Evolutionary conservation across 208 protist species (phyloP).

Genomic region (Leishmania martiniquensis): DNA sequence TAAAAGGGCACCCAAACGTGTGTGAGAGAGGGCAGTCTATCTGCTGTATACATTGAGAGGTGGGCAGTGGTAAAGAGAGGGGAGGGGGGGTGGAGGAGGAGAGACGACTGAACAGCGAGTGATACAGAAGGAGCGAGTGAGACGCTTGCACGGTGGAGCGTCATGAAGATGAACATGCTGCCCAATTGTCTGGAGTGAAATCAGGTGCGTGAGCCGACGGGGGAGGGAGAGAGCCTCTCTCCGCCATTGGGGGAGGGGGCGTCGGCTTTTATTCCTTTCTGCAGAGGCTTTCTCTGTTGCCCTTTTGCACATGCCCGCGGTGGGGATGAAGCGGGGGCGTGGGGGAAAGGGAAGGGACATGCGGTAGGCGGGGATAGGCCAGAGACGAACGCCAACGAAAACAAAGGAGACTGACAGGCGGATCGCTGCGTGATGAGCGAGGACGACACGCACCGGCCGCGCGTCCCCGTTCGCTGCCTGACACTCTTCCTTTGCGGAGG

Average conservation of each 20-base stretch:
- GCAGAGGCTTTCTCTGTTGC: background rate
- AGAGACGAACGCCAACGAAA: background rate
- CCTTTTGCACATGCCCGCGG: background rate
- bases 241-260: background rate
- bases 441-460: background rate
- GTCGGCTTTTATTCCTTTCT: background rate
- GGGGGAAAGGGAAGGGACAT: background rate
- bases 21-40: background rate
- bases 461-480: background rate
- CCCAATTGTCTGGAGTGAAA: background rate
- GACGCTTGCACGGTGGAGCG: background rate
- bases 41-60: background rate
- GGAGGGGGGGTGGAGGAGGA: background rate
- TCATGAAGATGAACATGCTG: background rate
- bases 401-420: background rate
- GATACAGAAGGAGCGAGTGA: background rate
- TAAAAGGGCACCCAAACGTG: background rate
- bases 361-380: background rate
- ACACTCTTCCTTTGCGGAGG: background rate
- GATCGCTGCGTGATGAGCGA: background rate
- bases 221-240: background rate
- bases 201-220: background rate
- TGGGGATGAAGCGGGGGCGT: background rate
- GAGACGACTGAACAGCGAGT: background rate
- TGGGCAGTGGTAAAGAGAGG: background rate